These are phyloP conservation scores for Podospora pseudopauciseta DNA, from an alignment of 495 filamentous ascomycete genomes.

Conservation along the genomic window DNA sequence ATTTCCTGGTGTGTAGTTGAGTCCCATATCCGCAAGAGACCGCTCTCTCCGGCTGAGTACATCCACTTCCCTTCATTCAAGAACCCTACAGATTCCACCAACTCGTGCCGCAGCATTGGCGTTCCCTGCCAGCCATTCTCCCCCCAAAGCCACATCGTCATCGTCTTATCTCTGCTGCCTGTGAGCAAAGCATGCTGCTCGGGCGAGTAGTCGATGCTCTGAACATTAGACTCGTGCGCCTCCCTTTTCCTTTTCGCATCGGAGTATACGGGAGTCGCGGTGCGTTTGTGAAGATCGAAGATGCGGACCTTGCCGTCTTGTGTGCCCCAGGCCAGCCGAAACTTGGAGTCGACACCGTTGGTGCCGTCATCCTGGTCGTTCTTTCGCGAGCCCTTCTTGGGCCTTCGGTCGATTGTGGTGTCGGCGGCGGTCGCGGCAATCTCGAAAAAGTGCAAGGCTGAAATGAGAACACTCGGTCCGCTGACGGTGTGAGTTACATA, in stretches of 20 bases:
- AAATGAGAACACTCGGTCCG: conserved; percentile 85
- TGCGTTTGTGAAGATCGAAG: conserved; percentile 85
- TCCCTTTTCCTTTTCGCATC: conserved; percentile 46
- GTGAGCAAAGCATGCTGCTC: conserved; percentile 72
- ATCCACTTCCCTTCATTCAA: conserved; percentile 63
- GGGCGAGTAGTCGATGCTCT: conserved; percentile 73
- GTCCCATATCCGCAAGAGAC: conserved; percentile 77
- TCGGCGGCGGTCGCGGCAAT: conserved; percentile 46
- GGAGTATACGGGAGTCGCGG: conserved; percentile 63
- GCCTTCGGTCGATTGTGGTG: conserved; percentile 17
- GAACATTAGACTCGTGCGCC: conserved; percentile 89
- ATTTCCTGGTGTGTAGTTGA: conserved; percentile 71
- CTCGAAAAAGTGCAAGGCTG: conserved; percentile 89
- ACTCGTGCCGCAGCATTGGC: conserved; percentile 80
- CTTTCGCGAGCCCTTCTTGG: conserved; percentile 46
- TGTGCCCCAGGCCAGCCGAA: conserved; percentile 82
- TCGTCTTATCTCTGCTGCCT: conserved; percentile 91
- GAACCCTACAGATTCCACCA: conserved; percentile 80
- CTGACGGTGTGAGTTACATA: conserved; percentile 93
- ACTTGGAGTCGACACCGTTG: conserved; percentile 44
- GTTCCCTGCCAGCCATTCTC: conserved; percentile 77
- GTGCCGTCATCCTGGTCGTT: conserved; percentile 44
- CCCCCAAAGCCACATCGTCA: conserved; percentile 93
- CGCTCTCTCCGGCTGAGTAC: conserved; percentile 83
- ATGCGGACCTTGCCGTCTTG: conserved; percentile 90